Base-by-base conservation (phyloP, 352 stramenopile genomes). In the Globisporangium splendens region DNA sequence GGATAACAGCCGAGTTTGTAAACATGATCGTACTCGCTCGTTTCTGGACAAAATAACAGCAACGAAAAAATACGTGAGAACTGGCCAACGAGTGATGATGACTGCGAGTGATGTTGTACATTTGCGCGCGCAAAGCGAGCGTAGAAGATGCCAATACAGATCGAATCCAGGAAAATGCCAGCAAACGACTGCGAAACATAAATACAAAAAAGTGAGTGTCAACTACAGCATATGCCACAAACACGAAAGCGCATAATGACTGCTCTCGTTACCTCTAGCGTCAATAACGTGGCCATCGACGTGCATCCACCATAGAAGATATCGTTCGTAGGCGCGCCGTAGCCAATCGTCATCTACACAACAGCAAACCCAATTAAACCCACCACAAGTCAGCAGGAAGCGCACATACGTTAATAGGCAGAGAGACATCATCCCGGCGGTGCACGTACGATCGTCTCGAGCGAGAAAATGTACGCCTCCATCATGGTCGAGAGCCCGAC, bases 71-170 rank as follows among this genome's bases (percentile, higher is more conserved):
- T 8, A 24, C 11, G 4, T 8, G 1, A 33, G 21, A 50, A 50
- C 24, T 20, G 3, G 1, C 0, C 13, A 20, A 13, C n/a, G 42
- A 22, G 14, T 21, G 46, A 58, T 2, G 18, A 22, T 20, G n/a
- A 13, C 24, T 47, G 24, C 39, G 33, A 11, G 7, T 12, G 13
- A n/a, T 3, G 13, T 69, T 81, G 38, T 65, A 93, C 83, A 44
- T 90, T 93, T 41, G 86, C 86, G 49, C 86, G 79, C 3, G 81
- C 64, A 50, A 95, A 93, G 18, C 86, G 82, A 8, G 85, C 82
- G 65, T 89, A 95, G 63, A 95, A 95, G 57, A 95, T 88, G 69
- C 86, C 86, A 28, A 95, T 88, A 59, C 86, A 95, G 47, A 95
- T 88, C 42, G 81, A 91, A 64, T 95, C 80, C 22, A 95, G 61